Evolutionary conservation across 2,329 filamentous ascomycete genomes (phyloP), one percentile per base, ranked within the genome.

Genomic region (Aschersonia sp.): DNA sequence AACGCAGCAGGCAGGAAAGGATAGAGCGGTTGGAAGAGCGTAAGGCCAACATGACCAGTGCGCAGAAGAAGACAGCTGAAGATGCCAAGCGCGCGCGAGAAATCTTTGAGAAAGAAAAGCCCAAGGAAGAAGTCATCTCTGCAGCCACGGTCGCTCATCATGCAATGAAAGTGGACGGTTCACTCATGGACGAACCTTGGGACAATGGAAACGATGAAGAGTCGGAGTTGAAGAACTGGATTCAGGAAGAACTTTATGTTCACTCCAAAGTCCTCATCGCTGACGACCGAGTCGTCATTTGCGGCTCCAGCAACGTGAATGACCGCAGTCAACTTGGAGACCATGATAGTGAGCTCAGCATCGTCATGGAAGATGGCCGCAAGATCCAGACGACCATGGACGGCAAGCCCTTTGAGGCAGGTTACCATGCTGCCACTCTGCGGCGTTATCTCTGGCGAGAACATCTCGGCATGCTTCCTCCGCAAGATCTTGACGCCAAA

Each of bases 231-330:
- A 76, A 84, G 47, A 87, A 94, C 60, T 94, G 92, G 71, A 83
- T 97, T 50, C 91, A 95, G 61, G 92, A 98, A 62, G 91, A 98
- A 64, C 76, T 97, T 2, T 98, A 98, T 62, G 83, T 97, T 45
- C 92, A 98, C 63, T 85, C 81, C 31, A 98, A 97, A 68, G 74
- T 96, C 38, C 75, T 92, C 54, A 91, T 96, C 55, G 84, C 84
- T 1, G 89, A 97, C 60, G 91, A 97, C 62, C 80, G 81, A 47
- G 75, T 88, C 45, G 88, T 85, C 2, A 79, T 96, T 47, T 92
- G 88, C 60, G 88, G 88, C 20, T 89, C 83, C 30, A 87, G 85
- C 53, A 97, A 96, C 64, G 74, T 96, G 57, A 97, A 96, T 62
- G 91, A 97, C 61, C 83, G 91, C 47, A 80, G 86, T 46, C 89